Conservation (phyloP, 495 filamentous ascomycete genomes). For the Penicillium mononematosum region DNA sequence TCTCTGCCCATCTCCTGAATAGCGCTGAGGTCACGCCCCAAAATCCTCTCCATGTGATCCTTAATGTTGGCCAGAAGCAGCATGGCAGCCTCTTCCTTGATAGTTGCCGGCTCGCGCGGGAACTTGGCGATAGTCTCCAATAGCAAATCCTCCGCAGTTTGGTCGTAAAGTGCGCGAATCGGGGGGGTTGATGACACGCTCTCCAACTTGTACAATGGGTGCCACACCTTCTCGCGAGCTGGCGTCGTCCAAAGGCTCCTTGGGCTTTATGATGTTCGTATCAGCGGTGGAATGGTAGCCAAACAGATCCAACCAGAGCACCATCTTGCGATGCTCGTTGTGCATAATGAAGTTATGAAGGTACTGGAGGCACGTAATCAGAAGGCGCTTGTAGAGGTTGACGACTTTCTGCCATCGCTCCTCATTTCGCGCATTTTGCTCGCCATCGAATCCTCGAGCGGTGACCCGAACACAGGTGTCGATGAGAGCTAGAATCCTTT, state of each 20-base stretch:
- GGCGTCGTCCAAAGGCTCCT: slow-evolving; percentile 42
- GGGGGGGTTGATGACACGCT: slow-evolving; percentile 46
- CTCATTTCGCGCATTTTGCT: slow-evolving; percentile 62
- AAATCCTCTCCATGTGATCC: slow-evolving; percentile 51
- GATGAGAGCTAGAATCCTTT: slow-evolving; percentile 78
- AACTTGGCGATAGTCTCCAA: slow-evolving; percentile 50
- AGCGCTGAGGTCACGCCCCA: slow-evolving; percentile 45
- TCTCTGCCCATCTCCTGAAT: slow-evolving; percentile 52
- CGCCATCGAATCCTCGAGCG: slow-evolving; percentile 84
- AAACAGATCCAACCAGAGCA: slow-evolving; percentile 85
- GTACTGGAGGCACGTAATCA: slow-evolving; percentile 87
- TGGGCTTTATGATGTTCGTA: slow-evolving; percentile 51
- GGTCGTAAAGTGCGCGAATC: slow-evolving; percentile 47
- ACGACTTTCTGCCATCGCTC: slow-evolving; percentile 73
- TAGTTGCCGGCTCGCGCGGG: slow-evolving; percentile 47
- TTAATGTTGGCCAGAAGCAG: slow-evolving; percentile 51
- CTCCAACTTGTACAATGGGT: slow-evolving; percentile 46
- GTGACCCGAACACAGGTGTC: slow-evolving; percentile 84
- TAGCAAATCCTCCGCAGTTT: slow-evolving; percentile 48
- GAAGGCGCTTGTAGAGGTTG: slow-evolving; percentile 76
- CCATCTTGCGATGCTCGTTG: slow-evolving; percentile 87
- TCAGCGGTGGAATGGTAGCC: slow-evolving; percentile 59
- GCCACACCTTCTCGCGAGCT: slow-evolving; percentile 42
- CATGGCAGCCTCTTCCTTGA: slow-evolving; percentile 52
- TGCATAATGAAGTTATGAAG: slow-evolving; percentile 89